Evolutionary conservation across 129 eudicot species (phyloP), one percentile per base, ranked within the genome.

Genomic region (Calendula officinalis): DNA sequence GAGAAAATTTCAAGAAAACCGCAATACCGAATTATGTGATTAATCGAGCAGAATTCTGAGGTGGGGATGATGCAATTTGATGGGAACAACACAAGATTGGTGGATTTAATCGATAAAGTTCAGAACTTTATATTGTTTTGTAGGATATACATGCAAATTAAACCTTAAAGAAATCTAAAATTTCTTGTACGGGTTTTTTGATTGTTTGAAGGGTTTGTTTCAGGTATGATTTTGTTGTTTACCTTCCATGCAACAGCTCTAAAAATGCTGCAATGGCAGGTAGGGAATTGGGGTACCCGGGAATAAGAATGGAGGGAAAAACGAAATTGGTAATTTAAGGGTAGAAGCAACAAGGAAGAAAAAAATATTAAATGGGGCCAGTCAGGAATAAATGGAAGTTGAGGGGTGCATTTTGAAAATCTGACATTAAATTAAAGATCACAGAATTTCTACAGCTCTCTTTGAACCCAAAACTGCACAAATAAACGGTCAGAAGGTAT

Each of bases 401-500:
- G 30, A 67, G 54, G 53, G 72, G 62, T 8, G 41, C 62, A 32
- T 53, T 4, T 42, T 55, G 40, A 42, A 55, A 12, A 68, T 68
- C 36, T 46, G 15, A 58, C 30, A 41, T 15, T 15, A 68, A 45
- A 48, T 2, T 8, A 10, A 43, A 16, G 3, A 50, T 22, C 33
- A 5, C 56, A 50, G 12, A 48, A 4, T 48, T 13, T 48, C 9
- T 48, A 15, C 35, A 0, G 32, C 8, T 4, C 7, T 32, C 16
- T 34, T 34, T 33, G 8, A n/a, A 34, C 27, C n/a, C 63, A 57
- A 57, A 57, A 32, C 46, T 57, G 11, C 2, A 57, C 38, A 66
- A 57, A 88, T 88, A 37, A 39, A 40, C 55, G 53, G 48, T 33
- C 48, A 4, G 10, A 35, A 66, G 62, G 27, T 13, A 82, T 86